phyloP scores from a whole-genome alignment of 805 yeast species.

The Saccharomycopsis guyanensis region DNA sequence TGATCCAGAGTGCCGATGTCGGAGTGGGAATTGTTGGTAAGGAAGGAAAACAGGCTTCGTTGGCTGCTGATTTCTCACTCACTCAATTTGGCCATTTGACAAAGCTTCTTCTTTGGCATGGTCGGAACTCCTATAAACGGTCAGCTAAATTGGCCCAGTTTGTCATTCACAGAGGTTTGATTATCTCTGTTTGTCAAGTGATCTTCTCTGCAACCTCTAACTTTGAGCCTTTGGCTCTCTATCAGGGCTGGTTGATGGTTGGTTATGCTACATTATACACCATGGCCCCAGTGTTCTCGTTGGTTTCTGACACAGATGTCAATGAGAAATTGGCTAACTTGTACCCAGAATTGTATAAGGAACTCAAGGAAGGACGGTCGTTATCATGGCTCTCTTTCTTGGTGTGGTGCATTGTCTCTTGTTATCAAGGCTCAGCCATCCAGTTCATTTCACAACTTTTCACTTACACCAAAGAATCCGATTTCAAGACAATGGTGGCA shows the following conservation, averaged over 20 bases:
- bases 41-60: slow-evolving; percentile 95
- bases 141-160: slow-evolving; percentile 94
- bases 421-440: slow-evolving; percentile 85
- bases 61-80: slow-evolving; percentile 94
- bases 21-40: slow-evolving; percentile 99
- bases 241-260: slow-evolving; percentile 96
- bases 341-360: slow-evolving; percentile 93
- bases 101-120: slow-evolving; percentile 91
- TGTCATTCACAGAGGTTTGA: slow-evolving; percentile 91
- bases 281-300: slow-evolving; percentile 95
- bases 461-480: slow-evolving; percentile 47
- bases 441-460: slow-evolving; percentile 77
- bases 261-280: slow-evolving; percentile 97
- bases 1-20: slow-evolving; percentile 98
- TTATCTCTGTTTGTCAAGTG: slow-evolving; percentile 92
- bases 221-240: slow-evolving; percentile 90
- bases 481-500: slow-evolving; percentile 74
- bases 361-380: slow-evolving; percentile 80
- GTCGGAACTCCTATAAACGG: slow-evolving; percentile 92
- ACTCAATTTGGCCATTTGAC: slow-evolving; percentile 87
- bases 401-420: slow-evolving; percentile 81
- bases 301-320: slow-evolving; percentile 87
- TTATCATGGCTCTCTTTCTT: slow-evolving; percentile 82
- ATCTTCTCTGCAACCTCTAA: slow-evolving; percentile 79
- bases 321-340: slow-evolving; percentile 80